Conservation (phyloP, 768 basidiomycete species). For the Steccherinum ochraceum region DNA sequence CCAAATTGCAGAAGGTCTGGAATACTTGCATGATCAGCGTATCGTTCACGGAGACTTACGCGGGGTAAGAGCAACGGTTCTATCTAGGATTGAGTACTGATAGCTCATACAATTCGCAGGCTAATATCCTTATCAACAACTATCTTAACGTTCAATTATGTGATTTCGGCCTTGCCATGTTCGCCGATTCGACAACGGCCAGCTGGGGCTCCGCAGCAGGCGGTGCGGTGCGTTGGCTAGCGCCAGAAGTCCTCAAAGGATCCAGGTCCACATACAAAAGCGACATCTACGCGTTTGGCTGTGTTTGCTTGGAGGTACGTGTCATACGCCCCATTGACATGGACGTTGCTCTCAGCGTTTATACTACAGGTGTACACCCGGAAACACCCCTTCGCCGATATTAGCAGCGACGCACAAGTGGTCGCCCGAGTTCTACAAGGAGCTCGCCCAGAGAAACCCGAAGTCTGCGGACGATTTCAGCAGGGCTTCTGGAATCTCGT, state of each 20-base stretch:
- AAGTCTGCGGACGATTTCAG: background rate
- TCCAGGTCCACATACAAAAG: background rate
- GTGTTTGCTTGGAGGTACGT: conserved; percentile 8
- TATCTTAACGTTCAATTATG: background rate
- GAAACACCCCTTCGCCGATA: background rate
- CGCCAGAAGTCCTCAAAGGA: conserved; percentile 3
- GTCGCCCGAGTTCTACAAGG: background rate
- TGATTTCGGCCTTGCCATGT: conserved; percentile 8
- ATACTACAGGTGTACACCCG: background rate
- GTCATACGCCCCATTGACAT: background rate
- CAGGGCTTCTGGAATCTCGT: background rate
- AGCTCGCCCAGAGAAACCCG: background rate
- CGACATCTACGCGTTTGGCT: conserved; percentile 8
- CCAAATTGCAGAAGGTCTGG: conserved; percentile 5
- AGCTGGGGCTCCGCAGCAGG: background rate
- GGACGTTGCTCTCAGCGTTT: background rate
- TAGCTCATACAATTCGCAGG: background rate
- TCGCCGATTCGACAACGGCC: background rate
- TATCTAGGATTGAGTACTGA: background rate
- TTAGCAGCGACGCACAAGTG: background rate
- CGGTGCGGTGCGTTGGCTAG: conserved; percentile 2
- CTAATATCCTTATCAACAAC: conserved; percentile 5
- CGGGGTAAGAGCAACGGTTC: conserved; percentile 5
- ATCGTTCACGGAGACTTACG: conserved; percentile 8
- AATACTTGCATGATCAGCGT: conserved; percentile 5